Evolutionary conservation across 805 yeast species (phyloP), one percentile per base, ranked within the genome.

Genomic region (Hagleromyces aurorensis): DNA sequence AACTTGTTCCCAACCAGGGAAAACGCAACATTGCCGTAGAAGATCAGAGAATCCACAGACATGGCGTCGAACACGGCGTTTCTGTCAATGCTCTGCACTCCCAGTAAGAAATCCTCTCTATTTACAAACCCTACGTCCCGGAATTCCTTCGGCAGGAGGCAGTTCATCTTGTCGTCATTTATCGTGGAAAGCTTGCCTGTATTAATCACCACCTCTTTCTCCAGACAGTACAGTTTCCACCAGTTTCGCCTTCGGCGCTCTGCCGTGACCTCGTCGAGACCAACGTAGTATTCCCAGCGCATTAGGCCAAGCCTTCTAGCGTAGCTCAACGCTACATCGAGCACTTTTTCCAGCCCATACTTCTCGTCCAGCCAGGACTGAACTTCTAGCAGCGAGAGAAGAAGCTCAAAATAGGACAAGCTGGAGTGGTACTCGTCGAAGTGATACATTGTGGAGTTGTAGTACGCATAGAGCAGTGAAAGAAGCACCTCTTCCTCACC

Each of bases 211-310:
- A 26, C 32, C 5, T 24, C 21, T 23, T 48, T 50, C 31, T 52
- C 59, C 29, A 41, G 40, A 20, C 32, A 27, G 29, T 45, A 55
- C 16, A 51, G 33, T 20, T 42, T 40, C 61, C 61, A 55, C 55
- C 55, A 52, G 5, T 44, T 18, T 7, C 16, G 26, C 31, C 61
- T 39, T 25, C 53, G 42, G 19, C 43, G 38, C 28, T 52, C 59
- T 6, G 59, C 57, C 3, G 35, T 27, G 6, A 29, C 36, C 33
- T 54, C 58, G 27, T 47, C 50, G 29, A 54, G 27, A 5, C 58
- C 58, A n/a, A 52, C 50, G 30, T 52, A 52, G 28, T 32, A 51
- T 26, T 55, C 61, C 61, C 61, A 55, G 11, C 57, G 42, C 7
- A 45, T 38, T 4, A 54, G 33, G 4, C 61, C 61, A 29, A 44